Evolutionary conservation across 2,329 filamentous ascomycete genomes (phyloP), one percentile per base, ranked within the genome.

Genomic region (Cordyceps cateniannulata): DNA sequence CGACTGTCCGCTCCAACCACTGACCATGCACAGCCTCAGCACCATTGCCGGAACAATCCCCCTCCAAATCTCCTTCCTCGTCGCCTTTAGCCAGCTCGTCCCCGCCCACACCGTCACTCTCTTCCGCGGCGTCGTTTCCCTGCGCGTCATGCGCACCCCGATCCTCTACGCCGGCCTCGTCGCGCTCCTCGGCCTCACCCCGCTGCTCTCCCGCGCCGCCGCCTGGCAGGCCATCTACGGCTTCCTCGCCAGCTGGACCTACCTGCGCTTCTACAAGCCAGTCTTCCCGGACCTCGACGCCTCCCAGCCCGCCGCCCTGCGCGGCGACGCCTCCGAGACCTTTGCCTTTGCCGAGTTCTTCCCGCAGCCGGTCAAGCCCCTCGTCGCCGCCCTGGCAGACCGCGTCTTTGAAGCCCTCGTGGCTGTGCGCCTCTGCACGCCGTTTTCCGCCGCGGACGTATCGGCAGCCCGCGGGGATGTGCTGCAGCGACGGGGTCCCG

Each of bases 271-370:
- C 80, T 97, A 91, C 80, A 96, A 96, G 77, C 76, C 81, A 60
- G 84, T 87, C 62, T 87, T 88, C 69, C 85, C 86, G 60, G 86
- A 89, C 67, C 83, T 89, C 63, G 85, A 88, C 67, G 77, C 81
- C 14, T 81, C 82, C 10, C 85, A 88, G 68, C 74, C 82, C 2
- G 71, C 80, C 5, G 79, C 82, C 9, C 84, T 96, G 66, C 89
- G 88, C 65, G 95, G 95, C 64, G 95, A 99, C 73, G 91, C 95
- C 40, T 96, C 90, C 73, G 95, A 99, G 75, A 96, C 93, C 0
- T 99, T 99, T 71, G 89, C 93, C 8, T 96, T 99, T 72, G 88
- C 92, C 65, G 91, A 95, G 69, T 96, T 99, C 79, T 98, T 98
- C 77, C 95, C 95, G 0, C 89, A 89, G 53, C 85, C 88, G 3